phyloP scores from a whole-genome alignment of 345 rosid species.

The Lagerstroemia speciosa region DNA sequence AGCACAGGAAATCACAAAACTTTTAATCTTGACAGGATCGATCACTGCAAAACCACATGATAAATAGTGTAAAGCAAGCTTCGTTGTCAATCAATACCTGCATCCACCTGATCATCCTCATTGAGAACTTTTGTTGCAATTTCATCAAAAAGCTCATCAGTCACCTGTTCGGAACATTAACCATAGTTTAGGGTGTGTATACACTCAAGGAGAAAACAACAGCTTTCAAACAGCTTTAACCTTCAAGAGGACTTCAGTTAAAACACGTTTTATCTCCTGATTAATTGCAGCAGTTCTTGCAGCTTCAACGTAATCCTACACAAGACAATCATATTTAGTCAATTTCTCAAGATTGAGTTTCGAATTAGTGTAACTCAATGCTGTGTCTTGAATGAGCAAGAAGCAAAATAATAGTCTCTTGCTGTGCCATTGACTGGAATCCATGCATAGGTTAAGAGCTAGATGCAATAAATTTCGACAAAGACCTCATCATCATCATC shows the following conservation, averaged over 20 bases:
- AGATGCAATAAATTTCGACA: neutral
- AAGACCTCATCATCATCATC: conserved; percentile 79
- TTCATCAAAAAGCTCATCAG: conserved; percentile 90
- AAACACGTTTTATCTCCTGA: conserved; percentile 83
- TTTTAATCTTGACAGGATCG: conserved; percentile 2
- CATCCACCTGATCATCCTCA: conserved; percentile 53
- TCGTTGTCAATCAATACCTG: conserved; percentile 36
- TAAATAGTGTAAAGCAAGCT: conserved; percentile 3
- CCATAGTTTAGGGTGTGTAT: conserved; percentile 12
- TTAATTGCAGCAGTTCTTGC: conserved; percentile 66
- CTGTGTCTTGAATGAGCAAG: neutral
- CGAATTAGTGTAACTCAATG: neutral
- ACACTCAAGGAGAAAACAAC: conserved; percentile 8
- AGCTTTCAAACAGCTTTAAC: conserved; percentile 29
- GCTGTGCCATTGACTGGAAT: neutral
- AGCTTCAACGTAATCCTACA: conserved; percentile 76
- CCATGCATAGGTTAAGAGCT: neutral
- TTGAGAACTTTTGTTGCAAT: conserved; percentile 81
- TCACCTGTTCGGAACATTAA: conserved; percentile 50
- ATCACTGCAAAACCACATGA: conserved; percentile 1
- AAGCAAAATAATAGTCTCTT: neutral
- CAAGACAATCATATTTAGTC: conserved; percentile 3
- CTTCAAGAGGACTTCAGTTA: conserved; percentile 94
- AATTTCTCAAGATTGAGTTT: neutral
- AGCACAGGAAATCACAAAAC: conserved; percentile 8